These are phyloP conservation scores for Phytophthora cactorum DNA, from an alignment of 352 stramenopile genomes.

Conservation along the genomic window DNA sequence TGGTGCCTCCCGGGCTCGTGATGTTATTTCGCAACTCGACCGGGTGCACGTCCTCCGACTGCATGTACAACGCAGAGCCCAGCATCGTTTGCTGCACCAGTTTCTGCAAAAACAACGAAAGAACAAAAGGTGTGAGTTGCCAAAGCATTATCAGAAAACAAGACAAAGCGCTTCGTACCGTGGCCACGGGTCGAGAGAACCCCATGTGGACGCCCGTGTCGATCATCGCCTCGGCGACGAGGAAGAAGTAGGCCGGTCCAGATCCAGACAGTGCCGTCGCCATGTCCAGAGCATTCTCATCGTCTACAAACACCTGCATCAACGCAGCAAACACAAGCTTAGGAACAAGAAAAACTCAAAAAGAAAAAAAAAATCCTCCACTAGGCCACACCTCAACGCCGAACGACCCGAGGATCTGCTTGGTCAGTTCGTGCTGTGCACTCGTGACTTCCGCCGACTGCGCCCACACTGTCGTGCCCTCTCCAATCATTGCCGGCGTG, in stretches of 20 bases:
- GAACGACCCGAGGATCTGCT: constrained; percentile 90
- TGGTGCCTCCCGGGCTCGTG: constrained; percentile 94
- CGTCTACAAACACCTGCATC: constrained; percentile 90
- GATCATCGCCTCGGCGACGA: constrained; percentile 97
- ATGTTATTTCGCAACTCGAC: constrained; percentile 95
- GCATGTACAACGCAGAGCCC: constrained; percentile 93
- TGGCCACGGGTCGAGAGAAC: constrained; percentile 93
- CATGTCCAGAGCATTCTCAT: constrained; percentile 96
- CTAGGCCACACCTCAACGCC: constrained; percentile 79
- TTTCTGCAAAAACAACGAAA: constrained; percentile 50
- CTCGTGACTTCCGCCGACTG: constrained; percentile 78
- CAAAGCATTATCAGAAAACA: not conserved
- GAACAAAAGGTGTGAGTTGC: constrained; percentile 2
- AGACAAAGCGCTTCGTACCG: constrained; percentile 37
- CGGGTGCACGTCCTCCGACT: constrained; percentile 90
- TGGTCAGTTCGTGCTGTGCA: constrained; percentile 78
- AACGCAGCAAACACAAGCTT: not conserved
- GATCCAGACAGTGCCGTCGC: constrained; percentile 93
- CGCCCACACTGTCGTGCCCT: constrained; percentile 96
- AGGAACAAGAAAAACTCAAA: not conserved
- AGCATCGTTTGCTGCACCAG: constrained; percentile 95
- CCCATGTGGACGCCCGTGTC: constrained; percentile 96
- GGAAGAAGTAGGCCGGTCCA: constrained; percentile 96
- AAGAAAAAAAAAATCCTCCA: not conserved
- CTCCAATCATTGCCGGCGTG: constrained; percentile 94